Conservation (phyloP, 2,329 filamentous ascomycete genomes). For the Lojkania enalia region DNA sequence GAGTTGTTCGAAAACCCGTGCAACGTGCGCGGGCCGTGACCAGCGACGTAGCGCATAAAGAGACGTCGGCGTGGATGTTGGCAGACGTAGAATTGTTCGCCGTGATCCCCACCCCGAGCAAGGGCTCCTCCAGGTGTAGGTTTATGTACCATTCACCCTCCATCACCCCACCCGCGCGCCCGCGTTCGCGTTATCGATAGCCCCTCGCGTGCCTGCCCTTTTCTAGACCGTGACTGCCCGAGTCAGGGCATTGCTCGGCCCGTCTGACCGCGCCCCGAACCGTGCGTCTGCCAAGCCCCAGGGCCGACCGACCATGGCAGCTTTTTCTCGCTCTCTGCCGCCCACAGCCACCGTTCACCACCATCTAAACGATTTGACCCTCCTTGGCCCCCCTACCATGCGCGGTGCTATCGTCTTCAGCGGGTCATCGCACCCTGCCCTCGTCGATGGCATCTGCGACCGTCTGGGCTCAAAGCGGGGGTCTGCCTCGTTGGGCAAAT, state of each 20-base stretch:
- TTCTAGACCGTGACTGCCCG: too few species aligned
- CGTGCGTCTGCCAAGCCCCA: too few species aligned
- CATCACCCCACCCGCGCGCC: too few species aligned
- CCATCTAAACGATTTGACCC: constrained; percentile 32
- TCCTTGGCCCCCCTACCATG: constrained; percentile 55
- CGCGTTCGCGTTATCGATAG: too few species aligned
- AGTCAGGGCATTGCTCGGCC: too few species aligned
- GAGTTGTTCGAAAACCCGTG: constrained; percentile 29
- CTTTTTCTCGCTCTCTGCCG: constrained; percentile 16
- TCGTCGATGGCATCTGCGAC: constrained; percentile 68
- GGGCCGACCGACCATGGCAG: too few species aligned
- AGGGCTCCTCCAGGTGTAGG: too few species aligned
- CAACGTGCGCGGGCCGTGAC: constrained; percentile 13
- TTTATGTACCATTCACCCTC: too few species aligned
- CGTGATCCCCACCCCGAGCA: too few species aligned
- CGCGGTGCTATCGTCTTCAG: constrained; percentile 69
- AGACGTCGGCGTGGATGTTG: constrained; percentile 5
- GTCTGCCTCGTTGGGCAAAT: constrained; percentile 65
- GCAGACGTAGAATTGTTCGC: too few species aligned
- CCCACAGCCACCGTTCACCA: constrained; percentile 23
- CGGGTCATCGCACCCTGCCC: constrained; percentile 65
- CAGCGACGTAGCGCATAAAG: constrained; percentile 8
- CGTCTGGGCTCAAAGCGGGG: constrained; percentile 63
- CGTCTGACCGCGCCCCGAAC: too few species aligned
- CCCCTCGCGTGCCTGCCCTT: too few species aligned